Evolutionary conservation across 1,139 yeast species (phyloP), one percentile per base, ranked within the genome.

Genomic region (Candida glucosophila): DNA sequence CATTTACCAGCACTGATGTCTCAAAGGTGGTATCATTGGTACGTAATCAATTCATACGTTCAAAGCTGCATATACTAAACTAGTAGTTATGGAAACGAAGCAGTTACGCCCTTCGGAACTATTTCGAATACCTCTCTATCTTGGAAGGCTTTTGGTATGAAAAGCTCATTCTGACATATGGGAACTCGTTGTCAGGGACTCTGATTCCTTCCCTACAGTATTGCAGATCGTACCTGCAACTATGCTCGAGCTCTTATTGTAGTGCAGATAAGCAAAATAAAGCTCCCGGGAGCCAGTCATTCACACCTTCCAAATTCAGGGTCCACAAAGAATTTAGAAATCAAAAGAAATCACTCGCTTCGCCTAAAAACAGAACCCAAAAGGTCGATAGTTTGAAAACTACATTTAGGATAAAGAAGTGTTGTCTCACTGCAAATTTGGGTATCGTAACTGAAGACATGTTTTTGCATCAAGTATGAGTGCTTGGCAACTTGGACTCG

Each of bases 91-190:
- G 54, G 54, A 40, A 36, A 22, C 30, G 22, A 7, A 31, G 40
- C n/a, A 29, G 29, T 14, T 20, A 22, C 5, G 23, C 29, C 2
- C 36, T 44, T 15, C 40, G 42, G 16, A 27, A 25, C 8, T 48
- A 48, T 25, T 48, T 37, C 27, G 39, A 35, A 17, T 47, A 44
- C 25, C 29, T 48, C 14, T 37, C 44, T 33, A 41, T 34, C 36
- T 47, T 39, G 32, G 57, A 38, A 41, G 40, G 41, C 34, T 17
- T 21, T 17, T 33, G 36, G 36, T 30, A 33, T 16, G 30, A 33
- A 10, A 20, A 29, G 9, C 19, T 24, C 15, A 22, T 18, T 20
- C 30, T 28, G 30, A 28, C 25, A 18, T 24, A 28, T 16, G 27
- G 27, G 6, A 18, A 12, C 11, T 22, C 30, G 7, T n/a, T 15